Evolutionary conservation across 2,329 filamentous ascomycete species (phyloP).

Genomic region (Meredithiella fracta): DNA sequence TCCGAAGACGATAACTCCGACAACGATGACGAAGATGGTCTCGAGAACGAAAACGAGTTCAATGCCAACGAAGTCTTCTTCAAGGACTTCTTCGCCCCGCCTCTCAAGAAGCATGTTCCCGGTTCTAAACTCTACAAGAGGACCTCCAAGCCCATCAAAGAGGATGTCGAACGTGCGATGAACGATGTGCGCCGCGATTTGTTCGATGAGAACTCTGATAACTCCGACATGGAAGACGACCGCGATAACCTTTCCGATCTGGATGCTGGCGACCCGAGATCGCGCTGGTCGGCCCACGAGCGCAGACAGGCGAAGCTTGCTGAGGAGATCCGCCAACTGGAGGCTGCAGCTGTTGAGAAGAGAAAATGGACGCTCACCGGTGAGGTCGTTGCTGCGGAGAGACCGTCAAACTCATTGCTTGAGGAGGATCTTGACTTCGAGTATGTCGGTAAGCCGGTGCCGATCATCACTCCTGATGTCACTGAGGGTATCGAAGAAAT

Average conservation of each 20-base stretch:
- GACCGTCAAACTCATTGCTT: constrained; percentile 79
- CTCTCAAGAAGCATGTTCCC: constrained; percentile 39
- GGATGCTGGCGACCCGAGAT: constrained; percentile 52
- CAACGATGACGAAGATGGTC: constrained; percentile 30
- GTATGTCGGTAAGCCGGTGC: constrained; percentile 82
- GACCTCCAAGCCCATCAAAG: constrained; percentile 28
- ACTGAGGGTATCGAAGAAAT: constrained; percentile 84
- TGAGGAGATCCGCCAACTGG: constrained; percentile 80
- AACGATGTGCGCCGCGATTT: constrained; percentile 74
- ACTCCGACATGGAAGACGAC: constrained; percentile 43
- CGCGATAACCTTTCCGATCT: constrained; percentile 45
- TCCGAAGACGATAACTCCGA: constrained; percentile 38
- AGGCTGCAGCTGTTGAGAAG: constrained; percentile 76
- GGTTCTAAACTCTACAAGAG: constrained; percentile 28
- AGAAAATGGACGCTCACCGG: constrained; percentile 81
- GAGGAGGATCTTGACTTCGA: constrained; percentile 95
- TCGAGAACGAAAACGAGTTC: constrained; percentile 28
- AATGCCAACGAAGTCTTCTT: constrained; percentile 87
- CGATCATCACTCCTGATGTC: constrained; percentile 80
- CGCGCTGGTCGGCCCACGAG: constrained; percentile 71
- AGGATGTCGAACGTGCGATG: constrained; percentile 68
- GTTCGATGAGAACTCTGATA: constrained; percentile 63
- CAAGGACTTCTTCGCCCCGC: constrained; percentile 83
- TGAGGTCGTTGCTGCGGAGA: constrained; percentile 66
- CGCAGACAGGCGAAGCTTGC: constrained; percentile 69